Base-by-base conservation (phyloP, 139 green algal species). In the Spirogloea muscicola region DNA sequence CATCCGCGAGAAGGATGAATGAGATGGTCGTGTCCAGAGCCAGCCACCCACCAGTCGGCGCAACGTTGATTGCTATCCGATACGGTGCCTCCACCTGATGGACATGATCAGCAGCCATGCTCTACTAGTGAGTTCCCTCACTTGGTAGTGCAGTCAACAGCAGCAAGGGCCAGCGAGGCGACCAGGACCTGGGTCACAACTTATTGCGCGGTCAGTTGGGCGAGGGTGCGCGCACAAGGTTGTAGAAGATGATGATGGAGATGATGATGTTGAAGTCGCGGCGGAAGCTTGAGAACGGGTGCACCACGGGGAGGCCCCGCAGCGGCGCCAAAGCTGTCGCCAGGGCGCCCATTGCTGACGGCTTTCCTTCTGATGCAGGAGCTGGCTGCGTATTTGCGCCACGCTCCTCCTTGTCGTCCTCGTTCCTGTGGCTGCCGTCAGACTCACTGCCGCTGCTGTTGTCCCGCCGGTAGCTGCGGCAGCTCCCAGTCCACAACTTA, bases 191-290 rank as follows among this genome's bases (percentile, higher is more conserved):
- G 0, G 2, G 49, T 27, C 7, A 29, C 1, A 1, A 5, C 49
- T 58, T n/a, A 31, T 58, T 25, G 49, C 31, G 3, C 10, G 48
- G 49, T 37, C 27, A n/a, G 43, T 10, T 16, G 43, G 49, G 49
- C 1, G 16, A 29, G 10, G 49, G 49, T 13, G 49, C 27, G 34
- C 49, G 31, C 10, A 60, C 49, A 6, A 60, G 27, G 49, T 60
- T 60, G 49, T 60, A 60, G 0, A 0, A 37, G 49, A 60, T 60
- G 49, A 27, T 37, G 49, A 60, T 27, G 13, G 49, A 27, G 49
- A 60, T 60, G 49, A 60, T 0, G 49, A 60, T 27, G 49, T 60
- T 60, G 49, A 60, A 27, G 49, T 60, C 18, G 49, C 49, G 49
- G 49, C 49, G 49, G 49, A 60, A 60, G 13, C 16, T 27, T 29